phyloP scores from a whole-genome alignment of 441 rosid species.

The Adansonia rubrostipa region DNA sequence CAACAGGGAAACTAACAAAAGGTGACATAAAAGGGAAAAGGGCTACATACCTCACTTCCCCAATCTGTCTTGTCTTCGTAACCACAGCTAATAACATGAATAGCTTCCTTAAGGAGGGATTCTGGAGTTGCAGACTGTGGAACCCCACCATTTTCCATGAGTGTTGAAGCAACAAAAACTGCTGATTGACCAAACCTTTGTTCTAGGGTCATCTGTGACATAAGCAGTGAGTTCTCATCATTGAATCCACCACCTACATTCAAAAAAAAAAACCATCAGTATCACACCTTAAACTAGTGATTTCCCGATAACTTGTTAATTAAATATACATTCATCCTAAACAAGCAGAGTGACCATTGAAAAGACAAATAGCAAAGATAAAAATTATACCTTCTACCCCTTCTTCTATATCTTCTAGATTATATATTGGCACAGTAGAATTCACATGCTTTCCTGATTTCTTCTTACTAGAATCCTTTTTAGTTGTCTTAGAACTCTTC shows the following conservation, averaged over 20 bases:
- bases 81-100: constrained; percentile 97
- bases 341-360: not conserved
- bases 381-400: constrained; percentile 84
- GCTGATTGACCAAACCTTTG: constrained; percentile 92
- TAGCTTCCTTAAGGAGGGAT: constrained; percentile 94
- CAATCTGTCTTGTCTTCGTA: constrained; percentile 95
- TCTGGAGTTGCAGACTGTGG: constrained; percentile 91
- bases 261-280: constrained; percentile 17
- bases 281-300: not conserved
- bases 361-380: not conserved
- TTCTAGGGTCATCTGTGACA: constrained; percentile 98
- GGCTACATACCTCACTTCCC: constrained; percentile 73
- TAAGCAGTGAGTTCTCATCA: constrained; percentile 87
- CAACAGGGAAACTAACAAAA: not conserved
- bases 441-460: constrained; percentile 86
- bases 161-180: constrained; percentile 94
- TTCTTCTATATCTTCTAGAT: constrained; percentile 96
- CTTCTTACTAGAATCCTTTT: constrained; percentile 76
- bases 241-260: constrained; percentile 86
- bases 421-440: constrained; percentile 87
- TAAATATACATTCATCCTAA: not conserved
- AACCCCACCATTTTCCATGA: constrained; percentile 96
- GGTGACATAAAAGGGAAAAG: not conserved
- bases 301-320: no score
- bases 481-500: constrained; percentile 67